Base-by-base conservation (phyloP, 1,284 basidiomycete genomes). In the Sporisorium exsertum region DNA sequence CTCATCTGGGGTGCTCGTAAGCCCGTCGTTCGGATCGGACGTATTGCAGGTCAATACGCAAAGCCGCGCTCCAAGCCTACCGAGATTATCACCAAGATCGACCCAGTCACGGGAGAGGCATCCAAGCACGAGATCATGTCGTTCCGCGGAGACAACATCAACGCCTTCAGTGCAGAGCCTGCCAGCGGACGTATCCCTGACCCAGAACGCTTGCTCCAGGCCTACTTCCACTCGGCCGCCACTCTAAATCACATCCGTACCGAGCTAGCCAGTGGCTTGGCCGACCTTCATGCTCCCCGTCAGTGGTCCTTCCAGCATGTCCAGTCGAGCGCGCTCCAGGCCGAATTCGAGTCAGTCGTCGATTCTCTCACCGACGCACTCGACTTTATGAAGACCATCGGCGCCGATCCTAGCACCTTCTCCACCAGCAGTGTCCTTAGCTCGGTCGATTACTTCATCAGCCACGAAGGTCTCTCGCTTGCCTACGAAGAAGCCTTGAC, bases 131-230 rank as follows among this genome's bases (percentile, higher is more conserved):
- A 86, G 59, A 81, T 87, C 0, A 86, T 91, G 50, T 94, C 92
- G 79, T 96, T 95, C 87, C 89, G 94, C 91, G 96, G 97, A 2
- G 95, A 99, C 87, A 98, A 97, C 83, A 92, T 99, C 50, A 98
- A 99, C 78, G 94, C 95, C 88, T 92, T 87, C 84, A 81, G 84
- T 24, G 68, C 85, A 37, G 88, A 91, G 54, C 73, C 73, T 43
- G 59, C 72, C n/a, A 58, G 55, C 20, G 93, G 96, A 68, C 91
- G 96, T 53, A 90, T 88, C 0, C 94, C 96, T 0, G 91, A 97
- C 86, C 95, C 96, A 0, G 91, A 95, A 73, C 89, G 96, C 37
- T 87, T 99, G 13, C 88, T 97, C 5, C 86, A 86, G 77, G 94
- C 96, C 4, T 98, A 99, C 88, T 98, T 97, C 87, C 92, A 98